Evolutionary conservation across 1,139 yeast species (phyloP).

Genomic region (Geotrichum fermentans): DNA sequence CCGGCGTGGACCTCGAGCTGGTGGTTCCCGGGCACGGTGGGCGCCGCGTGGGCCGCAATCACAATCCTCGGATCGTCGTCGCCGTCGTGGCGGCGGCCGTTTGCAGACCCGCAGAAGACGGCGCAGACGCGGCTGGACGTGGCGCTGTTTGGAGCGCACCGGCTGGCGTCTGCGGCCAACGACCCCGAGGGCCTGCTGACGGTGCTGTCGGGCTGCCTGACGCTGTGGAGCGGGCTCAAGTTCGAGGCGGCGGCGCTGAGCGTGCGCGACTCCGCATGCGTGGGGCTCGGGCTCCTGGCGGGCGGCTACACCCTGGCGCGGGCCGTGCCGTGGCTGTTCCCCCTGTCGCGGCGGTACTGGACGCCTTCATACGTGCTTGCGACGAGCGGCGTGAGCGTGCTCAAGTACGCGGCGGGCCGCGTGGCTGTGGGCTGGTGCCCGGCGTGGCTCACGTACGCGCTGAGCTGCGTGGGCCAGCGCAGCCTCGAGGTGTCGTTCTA

Average conservation of each 20-base stretch:
- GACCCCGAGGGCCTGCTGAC: conserved; percentile 42
- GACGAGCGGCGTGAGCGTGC: conserved; percentile 34
- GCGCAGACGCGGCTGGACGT: conserved; percentile 37
- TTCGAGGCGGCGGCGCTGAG: conserved; percentile 24
- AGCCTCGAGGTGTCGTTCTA: conserved; percentile 11
- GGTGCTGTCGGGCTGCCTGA: conserved; percentile 34
- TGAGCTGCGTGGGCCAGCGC: conserved; percentile 13
- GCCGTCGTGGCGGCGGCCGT: conserved; percentile 25
- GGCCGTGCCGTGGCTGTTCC: conserved; percentile 33
- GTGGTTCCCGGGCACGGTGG: conserved; percentile 26
- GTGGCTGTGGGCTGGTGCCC: conserved; percentile 20
- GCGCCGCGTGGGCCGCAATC: conserved; percentile 31
- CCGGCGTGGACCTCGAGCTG: conserved; percentile 1
- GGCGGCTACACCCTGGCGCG: conserved; percentile 31
- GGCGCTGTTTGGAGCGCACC: conserved; percentile 25
- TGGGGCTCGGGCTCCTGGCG: conserved; percentile 30
- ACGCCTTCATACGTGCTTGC: conserved; percentile 36
- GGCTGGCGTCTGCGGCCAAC: conserved; percentile 30
- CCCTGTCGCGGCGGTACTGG: conserved; percentile 39
- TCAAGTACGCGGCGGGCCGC: conserved; percentile 29
- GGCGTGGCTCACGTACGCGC: conserved; percentile 28
- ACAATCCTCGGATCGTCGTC: conserved; percentile 22
- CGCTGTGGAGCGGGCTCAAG: conserved; percentile 39
- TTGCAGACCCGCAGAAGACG: conserved; percentile 28
- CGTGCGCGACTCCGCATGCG: conserved; percentile 11